These are phyloP conservation scores for Hortiboletus campestris DNA, from an alignment of 768 basidiomycete genomes.

Conservation along the genomic window DNA sequence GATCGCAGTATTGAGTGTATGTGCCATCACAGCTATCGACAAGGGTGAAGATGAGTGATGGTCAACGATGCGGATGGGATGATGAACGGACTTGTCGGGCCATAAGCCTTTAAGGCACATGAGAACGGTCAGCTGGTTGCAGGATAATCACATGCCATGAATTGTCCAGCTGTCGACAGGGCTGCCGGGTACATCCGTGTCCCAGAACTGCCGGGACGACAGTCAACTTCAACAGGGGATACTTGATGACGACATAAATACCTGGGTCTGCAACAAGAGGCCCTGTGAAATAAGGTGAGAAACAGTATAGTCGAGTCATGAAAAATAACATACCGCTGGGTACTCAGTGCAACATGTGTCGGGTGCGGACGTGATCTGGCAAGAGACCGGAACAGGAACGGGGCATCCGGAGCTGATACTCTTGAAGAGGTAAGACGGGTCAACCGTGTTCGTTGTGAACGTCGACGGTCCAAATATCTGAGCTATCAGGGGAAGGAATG, in stretches of 20 bases:
- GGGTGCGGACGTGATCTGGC: constrained; percentile 47
- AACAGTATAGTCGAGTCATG: background rate
- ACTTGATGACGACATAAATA: constrained; percentile 3
- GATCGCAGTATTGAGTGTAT: constrained; percentile 36
- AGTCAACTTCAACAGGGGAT: background rate
- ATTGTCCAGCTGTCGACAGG: constrained; percentile 72
- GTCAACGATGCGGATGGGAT: background rate
- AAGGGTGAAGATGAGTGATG: background rate
- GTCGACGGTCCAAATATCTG: constrained; percentile 22
- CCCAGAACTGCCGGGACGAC: constrained; percentile 59
- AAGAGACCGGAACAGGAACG: constrained; percentile 48
- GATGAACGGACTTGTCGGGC: constrained; percentile 54
- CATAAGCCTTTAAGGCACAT: constrained; percentile 50
- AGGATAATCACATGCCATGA: constrained; percentile 47
- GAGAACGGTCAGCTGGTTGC: background rate
- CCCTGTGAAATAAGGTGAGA: constrained; percentile 40
- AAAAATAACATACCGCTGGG: constrained; percentile 51
- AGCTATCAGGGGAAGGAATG: constrained; percentile 20
- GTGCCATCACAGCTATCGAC: constrained; percentile 52
- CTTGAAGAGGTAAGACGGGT: constrained; percentile 29
- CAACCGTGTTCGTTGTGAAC: constrained; percentile 18
- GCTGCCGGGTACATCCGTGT: constrained; percentile 60
- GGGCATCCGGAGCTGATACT: constrained; percentile 52
- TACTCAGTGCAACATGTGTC: constrained; percentile 63
- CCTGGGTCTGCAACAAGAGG: constrained; percentile 56